These are phyloP conservation scores for Phytophthora nicotianae DNA, from an alignment of 352 stramenopile species.

Conservation along the genomic window DNA sequence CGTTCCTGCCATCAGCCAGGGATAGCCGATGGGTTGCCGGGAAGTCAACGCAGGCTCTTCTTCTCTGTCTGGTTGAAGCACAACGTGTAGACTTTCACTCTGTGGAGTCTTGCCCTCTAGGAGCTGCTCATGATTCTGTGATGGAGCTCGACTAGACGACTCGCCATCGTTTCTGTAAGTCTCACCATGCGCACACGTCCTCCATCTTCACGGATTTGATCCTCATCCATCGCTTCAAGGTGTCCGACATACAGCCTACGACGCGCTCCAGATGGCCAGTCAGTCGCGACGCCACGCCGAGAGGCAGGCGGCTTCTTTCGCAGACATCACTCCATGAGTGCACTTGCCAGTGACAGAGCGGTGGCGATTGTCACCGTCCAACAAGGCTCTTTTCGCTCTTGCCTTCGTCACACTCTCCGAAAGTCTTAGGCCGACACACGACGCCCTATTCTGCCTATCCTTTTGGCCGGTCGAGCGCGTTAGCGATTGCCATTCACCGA, in stretches of 20 bases:
- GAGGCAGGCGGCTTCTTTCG: conserved; percentile 15
- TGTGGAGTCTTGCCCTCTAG: neutral
- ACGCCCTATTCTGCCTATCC: conserved; percentile 5
- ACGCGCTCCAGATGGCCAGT: conserved; percentile 17
- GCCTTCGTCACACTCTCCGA: conserved; percentile 23
- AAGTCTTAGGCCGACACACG: conserved; percentile 13
- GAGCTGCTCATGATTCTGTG: conserved; percentile 24
- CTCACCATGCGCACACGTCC: conserved; percentile 30
- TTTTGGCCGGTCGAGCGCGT: neutral
- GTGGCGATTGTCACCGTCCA: conserved; percentile 4
- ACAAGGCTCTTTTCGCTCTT: neutral
- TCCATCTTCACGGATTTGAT: conserved; percentile 27
- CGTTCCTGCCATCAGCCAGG: conserved; percentile 12
- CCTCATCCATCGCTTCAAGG: conserved; percentile 13
- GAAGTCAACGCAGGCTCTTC: conserved; percentile 20
- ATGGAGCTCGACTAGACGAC: conserved; percentile 28
- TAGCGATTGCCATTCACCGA: conserved; percentile 19
- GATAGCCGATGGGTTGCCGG: conserved; percentile 28
- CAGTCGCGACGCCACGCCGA: conserved; percentile 4
- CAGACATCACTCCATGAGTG: conserved; percentile 11
- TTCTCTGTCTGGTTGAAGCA: conserved; percentile 11
- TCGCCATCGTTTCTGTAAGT: conserved; percentile 26
- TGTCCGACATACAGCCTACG: conserved; percentile 18
- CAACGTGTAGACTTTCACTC: neutral
- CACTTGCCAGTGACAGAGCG: neutral